Evolutionary conservation across 78 protist genomes (phyloP).

Genomic region (Cyanophora paradoxa): DNA sequence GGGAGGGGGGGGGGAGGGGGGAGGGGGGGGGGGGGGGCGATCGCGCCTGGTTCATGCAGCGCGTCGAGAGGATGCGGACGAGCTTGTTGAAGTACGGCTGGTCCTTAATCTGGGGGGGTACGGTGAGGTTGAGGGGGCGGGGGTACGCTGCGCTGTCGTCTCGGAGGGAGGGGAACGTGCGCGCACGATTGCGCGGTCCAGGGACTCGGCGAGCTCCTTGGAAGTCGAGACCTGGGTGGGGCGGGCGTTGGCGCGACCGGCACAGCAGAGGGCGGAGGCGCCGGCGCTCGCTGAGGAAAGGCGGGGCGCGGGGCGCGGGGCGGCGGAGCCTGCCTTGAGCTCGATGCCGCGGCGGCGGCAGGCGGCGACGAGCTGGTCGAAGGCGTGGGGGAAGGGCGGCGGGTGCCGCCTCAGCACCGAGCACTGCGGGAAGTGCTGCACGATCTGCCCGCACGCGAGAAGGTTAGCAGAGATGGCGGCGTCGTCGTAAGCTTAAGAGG

Average conservation of each 20-base stretch:
- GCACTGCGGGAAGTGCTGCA: not conserved
- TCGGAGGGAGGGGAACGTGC: not conserved
- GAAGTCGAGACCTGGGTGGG: slow-evolving; percentile 22
- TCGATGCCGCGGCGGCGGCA: no score
- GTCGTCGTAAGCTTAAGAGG: no score
- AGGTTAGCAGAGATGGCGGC: no score
- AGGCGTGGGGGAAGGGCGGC: slow-evolving; percentile 12
- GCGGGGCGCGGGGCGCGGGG: not conserved
- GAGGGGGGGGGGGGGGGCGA: not conserved
- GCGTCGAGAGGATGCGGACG: slow-evolving; percentile 70
- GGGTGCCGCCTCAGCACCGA: slow-evolving; percentile 39
- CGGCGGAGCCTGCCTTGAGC: not conserved
- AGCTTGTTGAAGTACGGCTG: slow-evolving; percentile 67
- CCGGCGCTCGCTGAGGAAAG: not conserved
- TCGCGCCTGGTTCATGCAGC: slow-evolving; percentile 81
- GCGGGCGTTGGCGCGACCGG: no score
- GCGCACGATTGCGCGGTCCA: slow-evolving; percentile 32
- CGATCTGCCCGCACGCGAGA: not conserved
- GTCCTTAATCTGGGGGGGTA: no score
- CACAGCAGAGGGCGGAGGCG: not conserved
- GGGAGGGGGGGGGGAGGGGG: no score
- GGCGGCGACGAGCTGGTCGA: slow-evolving; percentile 20
- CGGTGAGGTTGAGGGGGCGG: no score
- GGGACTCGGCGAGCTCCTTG: slow-evolving; percentile 46
- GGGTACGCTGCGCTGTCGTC: no score